Base-by-base conservation (phyloP, 805 yeast species). In the Isabelozyma rhagii region DNA sequence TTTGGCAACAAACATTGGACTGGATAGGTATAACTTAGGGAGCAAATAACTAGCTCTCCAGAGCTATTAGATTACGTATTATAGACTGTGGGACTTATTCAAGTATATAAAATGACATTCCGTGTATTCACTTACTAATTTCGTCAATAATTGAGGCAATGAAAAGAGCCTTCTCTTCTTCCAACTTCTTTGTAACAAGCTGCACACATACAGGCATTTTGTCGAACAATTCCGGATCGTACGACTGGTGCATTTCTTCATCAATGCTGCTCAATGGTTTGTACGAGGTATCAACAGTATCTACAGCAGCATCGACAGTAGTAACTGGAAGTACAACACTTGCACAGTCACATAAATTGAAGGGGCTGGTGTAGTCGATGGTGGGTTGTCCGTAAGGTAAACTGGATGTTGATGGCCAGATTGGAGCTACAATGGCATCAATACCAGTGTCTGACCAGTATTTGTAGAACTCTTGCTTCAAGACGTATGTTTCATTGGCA, bases 331-430 rank as follows among this genome's bases (percentile, higher is more conserved):
- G 47, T 34, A 36, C 48, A 31, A 50, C 54, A 11, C 47, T 42
- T 10, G 46, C 11, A 11, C 40, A 39, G 29, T 51, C 55, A 45
- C 55, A 53, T 51, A 70, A 68, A 3, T 84, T 75, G 4, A 83
- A 82, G 0, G 89, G 89, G 18, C 83, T 53, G 1, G 77, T 76
- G 44, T 52, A 59, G 51, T 62, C 62, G 51, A 63, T 48, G 41
- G 15, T 14, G 41, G 15, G 17, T 15, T 14, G 18, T 21, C 58
- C 54, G 46, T 59, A 51, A 5, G 54, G 54, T 21, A 34, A 49
- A 7, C 50, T 49, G 3, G 54, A 51, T 21, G 45, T 42, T 13
- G 52, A 47, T 21, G 52, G 48, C 21, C 48, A 48, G 8, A 51
- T 28, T 14, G 48, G 47, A 39, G 48, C 54, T 21, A 51, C 39